Evolutionary conservation across 768 basidiomycete species (phyloP).

Genomic region (Gautieria morchelliformis): DNA sequence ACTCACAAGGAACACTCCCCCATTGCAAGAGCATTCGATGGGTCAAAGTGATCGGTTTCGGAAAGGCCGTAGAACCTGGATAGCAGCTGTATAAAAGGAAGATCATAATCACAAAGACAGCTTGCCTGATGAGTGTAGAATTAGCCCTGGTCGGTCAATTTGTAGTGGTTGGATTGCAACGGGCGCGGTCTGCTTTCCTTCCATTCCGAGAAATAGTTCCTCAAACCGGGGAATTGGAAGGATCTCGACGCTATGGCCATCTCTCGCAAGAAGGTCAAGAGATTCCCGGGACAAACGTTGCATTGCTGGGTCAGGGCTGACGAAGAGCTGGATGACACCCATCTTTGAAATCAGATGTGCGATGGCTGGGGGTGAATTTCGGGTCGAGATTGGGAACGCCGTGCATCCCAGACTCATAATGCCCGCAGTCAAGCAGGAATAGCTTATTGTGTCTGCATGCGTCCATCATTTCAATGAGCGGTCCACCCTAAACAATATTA

Average conservation of each 20-base stretch:
- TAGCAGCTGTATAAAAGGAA: background rate
- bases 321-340: conserved; percentile 15
- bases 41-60: conserved; percentile 9
- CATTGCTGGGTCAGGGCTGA: conserved; percentile 14
- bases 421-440: conserved; percentile 9
- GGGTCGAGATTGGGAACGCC: background rate
- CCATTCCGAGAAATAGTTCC: background rate
- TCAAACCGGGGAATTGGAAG: background rate
- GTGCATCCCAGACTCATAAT: background rate
- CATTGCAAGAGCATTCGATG: conserved; percentile 6
- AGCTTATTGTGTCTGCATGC: background rate
- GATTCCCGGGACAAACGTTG: conserved; percentile 10
- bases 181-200: background rate
- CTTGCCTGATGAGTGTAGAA: conserved; percentile 19
- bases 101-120: background rate
- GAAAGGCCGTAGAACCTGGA: conserved; percentile 12
- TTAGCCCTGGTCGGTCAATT: conserved; percentile 11
- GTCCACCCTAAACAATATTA: too few species aligned
- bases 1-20: background rate
- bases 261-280: background rate
- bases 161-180: background rate
- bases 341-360: conserved; percentile 8
- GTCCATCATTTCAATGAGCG: conserved; percentile 4
- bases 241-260: background rate
- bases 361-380: background rate